These are phyloP conservation scores for Cornus suecica DNA, from an alignment of 148 eudicot species.

Conservation along the genomic window DNA sequence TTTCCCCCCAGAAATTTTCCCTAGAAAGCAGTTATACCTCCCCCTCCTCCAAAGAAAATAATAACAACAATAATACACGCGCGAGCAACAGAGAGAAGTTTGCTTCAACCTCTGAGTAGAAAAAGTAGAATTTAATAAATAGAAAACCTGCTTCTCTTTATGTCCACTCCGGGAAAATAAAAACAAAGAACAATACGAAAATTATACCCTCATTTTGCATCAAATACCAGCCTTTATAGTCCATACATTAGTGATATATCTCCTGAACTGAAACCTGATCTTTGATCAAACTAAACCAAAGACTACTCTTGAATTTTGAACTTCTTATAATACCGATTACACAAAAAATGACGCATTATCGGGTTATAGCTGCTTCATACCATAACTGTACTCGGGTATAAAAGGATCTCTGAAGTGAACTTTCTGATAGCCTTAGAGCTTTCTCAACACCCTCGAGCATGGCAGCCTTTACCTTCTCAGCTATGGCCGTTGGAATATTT, in stretches of 20 bases:
- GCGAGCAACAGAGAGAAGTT: not conserved
- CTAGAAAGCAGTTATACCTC: not conserved
- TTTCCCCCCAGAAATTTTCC: not conserved
- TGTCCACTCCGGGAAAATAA: not conserved
- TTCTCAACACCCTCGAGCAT: constrained; percentile 86
- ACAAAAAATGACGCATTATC: not conserved
- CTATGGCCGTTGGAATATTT: constrained; percentile 70
- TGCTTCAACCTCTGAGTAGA: not conserved
- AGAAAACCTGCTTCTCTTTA: not conserved
- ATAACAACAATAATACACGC: too few species aligned
- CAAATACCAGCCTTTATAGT: not conserved
- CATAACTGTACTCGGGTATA: constrained; percentile 78
- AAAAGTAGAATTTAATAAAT: too few species aligned
- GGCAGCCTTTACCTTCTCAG: constrained; percentile 76
- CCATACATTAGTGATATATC: not conserved
- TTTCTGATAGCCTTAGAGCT: constrained; percentile 67
- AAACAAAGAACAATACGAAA: not conserved
- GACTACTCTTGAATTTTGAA: not conserved
- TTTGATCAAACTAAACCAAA: not conserved
- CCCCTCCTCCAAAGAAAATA: too few species aligned
- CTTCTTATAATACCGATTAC: not conserved
- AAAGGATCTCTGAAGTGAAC: constrained; percentile 63
- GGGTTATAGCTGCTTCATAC: constrained; percentile 36
- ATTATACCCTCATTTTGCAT: not conserved
- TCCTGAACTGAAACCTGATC: not conserved